Percentiles rank a stretch among this genome's conserved stretches.
phyloP scores from a whole-genome alignment of 768 basidiomycete species.

The Omphalotus guepiniiformis region DNA sequence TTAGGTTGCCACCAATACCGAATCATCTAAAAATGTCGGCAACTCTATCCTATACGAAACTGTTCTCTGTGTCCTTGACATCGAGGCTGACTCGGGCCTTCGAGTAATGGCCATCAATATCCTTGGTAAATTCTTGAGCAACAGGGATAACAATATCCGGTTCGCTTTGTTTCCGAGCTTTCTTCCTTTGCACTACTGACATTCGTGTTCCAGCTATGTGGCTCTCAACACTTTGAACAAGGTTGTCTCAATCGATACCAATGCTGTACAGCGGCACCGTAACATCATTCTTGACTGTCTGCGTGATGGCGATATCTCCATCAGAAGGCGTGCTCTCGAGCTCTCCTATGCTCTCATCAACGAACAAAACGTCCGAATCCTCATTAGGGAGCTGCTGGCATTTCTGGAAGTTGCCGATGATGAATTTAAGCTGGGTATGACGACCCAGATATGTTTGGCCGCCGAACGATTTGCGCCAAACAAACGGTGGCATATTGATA shows the following conservation, averaged over 20 bases:
- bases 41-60: slow-evolving; percentile 98
- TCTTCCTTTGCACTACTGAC: neutral
- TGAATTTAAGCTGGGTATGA: slow-evolving; percentile 98
- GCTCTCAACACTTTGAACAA: slow-evolving; percentile 98
- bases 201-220: slow-evolving; percentile 68
- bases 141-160: slow-evolving; percentile 99
- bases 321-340: slow-evolving; percentile 93
- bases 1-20: slow-evolving; percentile 98
- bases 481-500: slow-evolving; percentile 99
- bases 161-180: slow-evolving; percentile 29
- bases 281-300: slow-evolving; percentile 99
- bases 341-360: slow-evolving; percentile 97
- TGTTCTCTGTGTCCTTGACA: slow-evolving; percentile 92
- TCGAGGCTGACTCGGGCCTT: slow-evolving; percentile 92
- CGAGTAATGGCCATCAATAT: slow-evolving; percentile 99
- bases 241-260: slow-evolving; percentile 96
- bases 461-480: slow-evolving; percentile 97
- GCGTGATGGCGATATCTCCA: slow-evolving; percentile 98
- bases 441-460: slow-evolving; percentile 93
- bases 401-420: slow-evolving; percentile 99
- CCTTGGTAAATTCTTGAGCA: slow-evolving; percentile 94
- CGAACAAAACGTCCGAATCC: slow-evolving; percentile 87
- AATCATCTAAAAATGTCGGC: slow-evolving; percentile 96
- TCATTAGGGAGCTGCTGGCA: slow-evolving; percentile 88
- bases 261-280: slow-evolving; percentile 95